These are phyloP conservation scores for Lolium perenne DNA, from an alignment of 176 grass and related monocot species.

Conservation along the genomic window DNA sequence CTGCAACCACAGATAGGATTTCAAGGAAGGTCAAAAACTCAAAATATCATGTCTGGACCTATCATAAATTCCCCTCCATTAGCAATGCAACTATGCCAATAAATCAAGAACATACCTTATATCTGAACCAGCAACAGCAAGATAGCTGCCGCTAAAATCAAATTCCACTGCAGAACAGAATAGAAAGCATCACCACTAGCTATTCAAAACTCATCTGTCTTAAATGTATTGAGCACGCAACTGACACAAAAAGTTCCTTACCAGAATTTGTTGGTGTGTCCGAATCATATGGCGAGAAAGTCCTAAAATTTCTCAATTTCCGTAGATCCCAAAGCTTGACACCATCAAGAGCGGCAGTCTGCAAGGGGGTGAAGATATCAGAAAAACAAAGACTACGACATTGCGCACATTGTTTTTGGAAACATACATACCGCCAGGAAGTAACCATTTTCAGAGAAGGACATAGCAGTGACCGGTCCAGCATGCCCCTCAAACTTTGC, in stretches of 20 bases:
- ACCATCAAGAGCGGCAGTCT: constrained; percentile 97
- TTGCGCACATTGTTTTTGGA: constrained; percentile 1
- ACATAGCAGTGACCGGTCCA: constrained; percentile 92
- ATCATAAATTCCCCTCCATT: not conserved
- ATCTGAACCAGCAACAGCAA: constrained; percentile 90
- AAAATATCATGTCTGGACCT: not conserved
- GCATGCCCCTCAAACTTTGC: constrained; percentile 91
- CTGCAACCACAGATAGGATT: constrained; percentile 52
- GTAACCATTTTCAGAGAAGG: constrained; percentile 99
- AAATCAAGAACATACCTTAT: constrained; percentile 61
- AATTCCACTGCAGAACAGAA: constrained; percentile 84
- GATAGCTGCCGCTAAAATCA: constrained; percentile 94
- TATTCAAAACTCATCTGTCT: constrained; percentile 17
- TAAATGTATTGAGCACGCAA: not conserved
- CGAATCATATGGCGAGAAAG: constrained; percentile 89
- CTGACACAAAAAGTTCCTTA: constrained; percentile 39
- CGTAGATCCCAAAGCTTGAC: constrained; percentile 99
- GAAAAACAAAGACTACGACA: constrained; percentile 36
- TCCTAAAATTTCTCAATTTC: constrained; percentile 97
- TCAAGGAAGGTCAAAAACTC: not conserved
- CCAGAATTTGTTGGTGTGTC: constrained; percentile 91
- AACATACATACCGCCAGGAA: constrained; percentile 87
- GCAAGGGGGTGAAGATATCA: constrained; percentile 34
- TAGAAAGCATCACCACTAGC: not conserved
- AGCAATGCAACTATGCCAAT: constrained; percentile 9